Base-by-base conservation (phyloP, 768 basidiomycete species). In the Cytidiella melzeri region DNA sequence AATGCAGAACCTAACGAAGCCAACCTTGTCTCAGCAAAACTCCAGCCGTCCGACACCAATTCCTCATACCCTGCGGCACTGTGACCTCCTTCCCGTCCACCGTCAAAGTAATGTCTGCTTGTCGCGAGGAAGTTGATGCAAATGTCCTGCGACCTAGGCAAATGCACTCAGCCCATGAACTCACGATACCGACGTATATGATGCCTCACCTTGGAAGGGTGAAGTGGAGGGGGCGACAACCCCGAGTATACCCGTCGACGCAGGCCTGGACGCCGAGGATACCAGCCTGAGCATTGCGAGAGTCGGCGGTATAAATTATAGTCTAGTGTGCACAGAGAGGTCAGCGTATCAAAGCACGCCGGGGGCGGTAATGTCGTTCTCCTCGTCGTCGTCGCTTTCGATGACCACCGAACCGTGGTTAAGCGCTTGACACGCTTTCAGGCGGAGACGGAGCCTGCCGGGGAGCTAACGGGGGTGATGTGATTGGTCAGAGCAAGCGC, bases 71-170 rank as follows among this genome's bases (percentile, higher is more conserved):
- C 73, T 95, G 92, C 23, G 92, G 92, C 30, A 99, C 93, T 2
- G 92, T 93, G 19, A 99, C 93, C 71, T 93, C 87, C 69, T 94
- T 96, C 55, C 95, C 95, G 67, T 99, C 94, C 37, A 98, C 85
- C 1, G 93, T 95, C 25, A 98, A 71, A 26, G 92, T 95, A 57
- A 97, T 85, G 57, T 92, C 87, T 40, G 85, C 86, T 59, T 75
- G 76, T 50, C 79, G 74, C 50, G 74, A 66, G 15, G 85, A 76
- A 1, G 84, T 78, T 34, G 88, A 84, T 10, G 83, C 70, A 63
- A 90, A 76, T 27, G 74, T 71, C 52, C 84, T 73, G 53, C 74
- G 75, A 60, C 73, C 86, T 86, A 44, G 9, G 56, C 52, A 39
- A 30, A 42, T 23, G 20, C 3, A 21, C 10, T 18, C 18, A 37